A percentile compares a stretch with the other conserved stretches of the same genome.
phyloP scores from a whole-genome alignment of 305 asterid genomes.

The Stenogyne calaminthoides region DNA sequence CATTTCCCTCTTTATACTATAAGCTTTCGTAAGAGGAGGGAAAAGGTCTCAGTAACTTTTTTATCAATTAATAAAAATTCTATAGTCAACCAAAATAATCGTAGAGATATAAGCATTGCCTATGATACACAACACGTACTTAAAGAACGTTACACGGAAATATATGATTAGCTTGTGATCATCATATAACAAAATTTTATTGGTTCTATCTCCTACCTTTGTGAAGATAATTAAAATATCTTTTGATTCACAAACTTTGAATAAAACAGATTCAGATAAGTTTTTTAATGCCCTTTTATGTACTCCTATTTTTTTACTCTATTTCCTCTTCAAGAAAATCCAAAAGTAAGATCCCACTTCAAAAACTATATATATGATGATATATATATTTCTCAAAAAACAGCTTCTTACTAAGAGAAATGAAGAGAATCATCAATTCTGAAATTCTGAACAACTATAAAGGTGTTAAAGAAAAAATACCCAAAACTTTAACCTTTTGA shows the following conservation, averaged over 20 bases:
- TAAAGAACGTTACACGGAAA: background rate
- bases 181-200: background rate
- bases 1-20: background rate
- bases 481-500: background rate
- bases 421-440: background rate
- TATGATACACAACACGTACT: background rate
- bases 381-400: background rate
- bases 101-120: background rate
- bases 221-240: background rate
- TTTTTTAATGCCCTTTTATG: background rate
- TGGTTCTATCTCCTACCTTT: background rate
- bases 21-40: background rate
- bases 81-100: background rate
- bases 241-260: background rate
- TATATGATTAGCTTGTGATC: background rate
- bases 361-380: too few relatives aligned
- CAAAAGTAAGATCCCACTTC: background rate
- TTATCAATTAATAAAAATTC: background rate
- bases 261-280: background rate
- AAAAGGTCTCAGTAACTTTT: background rate
- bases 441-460: background rate
- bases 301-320: background rate
- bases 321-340: slow-evolving; percentile 3
- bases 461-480: background rate
- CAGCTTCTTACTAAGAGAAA: background rate